Evolutionary conservation across 2,329 filamentous ascomycete species (phyloP).

Genomic region (Phoma sp.): DNA sequence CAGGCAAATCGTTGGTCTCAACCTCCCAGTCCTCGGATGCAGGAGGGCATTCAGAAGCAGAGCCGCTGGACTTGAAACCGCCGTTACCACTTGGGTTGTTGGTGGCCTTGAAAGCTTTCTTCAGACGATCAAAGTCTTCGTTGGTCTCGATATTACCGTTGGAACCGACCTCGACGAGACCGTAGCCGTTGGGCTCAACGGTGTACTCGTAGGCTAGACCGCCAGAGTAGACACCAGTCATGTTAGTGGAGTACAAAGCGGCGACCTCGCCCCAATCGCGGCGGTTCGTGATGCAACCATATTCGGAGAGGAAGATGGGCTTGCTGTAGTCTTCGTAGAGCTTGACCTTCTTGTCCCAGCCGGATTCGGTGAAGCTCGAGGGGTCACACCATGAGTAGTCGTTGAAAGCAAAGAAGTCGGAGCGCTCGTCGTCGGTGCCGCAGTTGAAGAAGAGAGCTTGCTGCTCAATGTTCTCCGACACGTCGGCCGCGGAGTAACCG

Average conservation of each 20-base stretch:
- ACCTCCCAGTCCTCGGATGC: conserved; percentile 64
- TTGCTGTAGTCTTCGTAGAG: conserved; percentile 46
- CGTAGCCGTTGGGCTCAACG: conserved; percentile 68
- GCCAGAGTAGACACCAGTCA: conserved; percentile 91
- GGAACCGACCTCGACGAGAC: conserved; percentile 71
- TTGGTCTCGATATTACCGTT: conserved; percentile 63
- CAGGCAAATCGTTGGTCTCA: conserved; percentile 57
- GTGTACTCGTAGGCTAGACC: conserved; percentile 97
- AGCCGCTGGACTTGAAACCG: conserved; percentile 62
- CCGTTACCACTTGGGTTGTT: conserved; percentile 62
- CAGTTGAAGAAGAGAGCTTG: conserved; percentile 94
- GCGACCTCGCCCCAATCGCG: conserved; percentile 81
- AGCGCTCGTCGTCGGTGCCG: conserved; percentile 80
- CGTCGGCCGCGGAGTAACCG: conserved; percentile 85
- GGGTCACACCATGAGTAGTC: conserved; percentile 76
- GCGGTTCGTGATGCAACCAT: conserved; percentile 82
- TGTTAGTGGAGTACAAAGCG: conserved; percentile 79
- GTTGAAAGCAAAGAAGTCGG: conserved; percentile 89
- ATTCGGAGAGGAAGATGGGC: conserved; percentile 86
- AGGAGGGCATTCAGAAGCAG: conserved; percentile 61
- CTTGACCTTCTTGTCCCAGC: conserved; percentile 68
- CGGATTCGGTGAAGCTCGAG: conserved; percentile 70
- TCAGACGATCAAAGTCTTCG: conserved; percentile 67
- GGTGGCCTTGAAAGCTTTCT: conserved; percentile 58
- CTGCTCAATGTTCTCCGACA: conserved; percentile 82